These are phyloP conservation scores for Alternaria brassicae DNA, from an alignment of 2,329 filamentous ascomycete genomes.

Conservation along the genomic window DNA sequence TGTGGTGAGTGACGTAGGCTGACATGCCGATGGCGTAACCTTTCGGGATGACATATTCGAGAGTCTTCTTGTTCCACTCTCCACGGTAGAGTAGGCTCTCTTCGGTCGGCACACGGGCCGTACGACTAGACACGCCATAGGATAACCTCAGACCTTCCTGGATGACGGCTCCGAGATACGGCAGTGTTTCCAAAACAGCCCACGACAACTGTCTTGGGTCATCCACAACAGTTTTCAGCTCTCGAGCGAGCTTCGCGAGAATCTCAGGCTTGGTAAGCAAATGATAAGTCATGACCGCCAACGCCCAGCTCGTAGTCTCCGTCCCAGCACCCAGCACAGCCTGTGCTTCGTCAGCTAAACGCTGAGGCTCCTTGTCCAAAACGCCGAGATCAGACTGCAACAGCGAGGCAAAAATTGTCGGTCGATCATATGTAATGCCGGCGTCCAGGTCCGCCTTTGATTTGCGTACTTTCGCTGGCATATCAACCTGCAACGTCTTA, in stretches of 20 bases:
- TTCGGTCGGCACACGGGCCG: conserved; percentile 33
- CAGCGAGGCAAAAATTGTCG: conserved; percentile 33
- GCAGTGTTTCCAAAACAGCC: conserved; percentile 34
- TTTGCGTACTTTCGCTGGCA: conserved; percentile 30
- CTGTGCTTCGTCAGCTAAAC: conserved; percentile 42
- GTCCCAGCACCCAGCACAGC: conserved; percentile 46
- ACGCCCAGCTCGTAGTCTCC: conserved; percentile 43
- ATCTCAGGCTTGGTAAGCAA: conserved; percentile 33
- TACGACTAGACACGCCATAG: conserved; percentile 37
- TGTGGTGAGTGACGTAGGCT: conserved; percentile 32
- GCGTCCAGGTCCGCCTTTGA: conserved; percentile 32
- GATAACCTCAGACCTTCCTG: conserved; percentile 42
- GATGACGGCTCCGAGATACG: conserved; percentile 44
- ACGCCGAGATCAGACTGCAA: conserved; percentile 23
- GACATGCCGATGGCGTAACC: conserved; percentile 40
- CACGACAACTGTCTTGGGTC: conserved; percentile 28
- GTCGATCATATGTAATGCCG: conserved; percentile 33
- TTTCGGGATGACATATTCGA: conserved; percentile 31
- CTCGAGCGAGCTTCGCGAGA: conserved; percentile 30
- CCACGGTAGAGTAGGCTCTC: conserved; percentile 34
- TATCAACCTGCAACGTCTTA: conserved; percentile 36
- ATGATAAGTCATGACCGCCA: conserved; percentile 40
- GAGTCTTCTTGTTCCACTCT: conserved; percentile 32
- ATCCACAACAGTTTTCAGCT: conserved; percentile 29
- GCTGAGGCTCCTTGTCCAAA: conserved; percentile 31